Evolutionary conservation across 768 basidiomycete species (phyloP).

Genomic region (Agrocybe chaxingu): DNA sequence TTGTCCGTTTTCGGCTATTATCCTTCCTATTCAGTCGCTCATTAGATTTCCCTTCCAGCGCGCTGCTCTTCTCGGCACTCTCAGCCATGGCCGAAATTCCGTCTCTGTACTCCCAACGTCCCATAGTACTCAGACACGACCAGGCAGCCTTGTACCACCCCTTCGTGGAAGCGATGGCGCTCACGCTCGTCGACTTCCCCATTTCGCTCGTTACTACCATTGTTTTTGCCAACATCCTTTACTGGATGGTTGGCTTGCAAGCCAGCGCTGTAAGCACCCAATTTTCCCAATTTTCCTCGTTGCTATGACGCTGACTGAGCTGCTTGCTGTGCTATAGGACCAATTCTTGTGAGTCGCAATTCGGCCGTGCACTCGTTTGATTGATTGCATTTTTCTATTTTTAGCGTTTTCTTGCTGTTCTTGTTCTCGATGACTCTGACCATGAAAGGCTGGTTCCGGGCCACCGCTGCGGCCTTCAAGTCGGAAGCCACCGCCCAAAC

Average conservation of each 20-base stretch:
- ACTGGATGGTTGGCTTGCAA: slow-evolving; percentile 63
- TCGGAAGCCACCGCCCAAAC: slow-evolving; percentile 61
- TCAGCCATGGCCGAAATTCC: slow-evolving; percentile 65
- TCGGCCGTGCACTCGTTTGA: neutral
- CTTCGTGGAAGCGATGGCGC: slow-evolving; percentile 39
- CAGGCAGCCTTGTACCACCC: slow-evolving; percentile 56
- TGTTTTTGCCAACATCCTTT: slow-evolving; percentile 49
- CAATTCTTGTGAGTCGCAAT: slow-evolving; percentile 58
- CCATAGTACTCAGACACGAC: slow-evolving; percentile 56
- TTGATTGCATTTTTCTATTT: slow-evolving; percentile 37
- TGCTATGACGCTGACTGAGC: no score
- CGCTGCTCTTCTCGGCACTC: slow-evolving; percentile 57
- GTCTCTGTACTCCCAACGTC: slow-evolving; percentile 54
- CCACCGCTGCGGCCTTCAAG: slow-evolving; percentile 58
- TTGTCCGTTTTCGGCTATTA: slow-evolving; percentile 41
- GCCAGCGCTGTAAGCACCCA: slow-evolving; percentile 26
- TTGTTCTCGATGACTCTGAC: slow-evolving; percentile 53
- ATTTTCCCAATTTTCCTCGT: no score
- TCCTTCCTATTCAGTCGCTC: neutral
- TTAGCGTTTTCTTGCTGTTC: slow-evolving; percentile 58
- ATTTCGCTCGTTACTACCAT: slow-evolving; percentile 43
- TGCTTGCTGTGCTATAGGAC: neutral
- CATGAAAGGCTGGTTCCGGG: slow-evolving; percentile 79
- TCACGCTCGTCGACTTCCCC: slow-evolving; percentile 60
- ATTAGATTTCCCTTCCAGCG: slow-evolving; percentile 24